phyloP scores from a whole-genome alignment of 306 rosid species.

The Rosa lucieae region DNA sequence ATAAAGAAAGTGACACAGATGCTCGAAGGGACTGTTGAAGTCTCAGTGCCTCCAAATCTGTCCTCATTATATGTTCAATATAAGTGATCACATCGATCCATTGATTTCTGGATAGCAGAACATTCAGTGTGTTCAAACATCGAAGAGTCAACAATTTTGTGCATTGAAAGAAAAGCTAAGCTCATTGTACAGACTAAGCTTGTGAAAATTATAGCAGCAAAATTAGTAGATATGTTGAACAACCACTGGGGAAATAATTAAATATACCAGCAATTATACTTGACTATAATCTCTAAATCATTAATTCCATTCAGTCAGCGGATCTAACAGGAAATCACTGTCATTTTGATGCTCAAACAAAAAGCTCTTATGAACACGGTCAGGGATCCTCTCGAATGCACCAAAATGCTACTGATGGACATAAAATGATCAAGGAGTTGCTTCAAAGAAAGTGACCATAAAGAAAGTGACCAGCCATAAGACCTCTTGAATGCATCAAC shows the following conservation, averaged over 20 bases:
- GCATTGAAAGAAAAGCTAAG: too few relatives aligned
- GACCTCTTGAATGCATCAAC: too few relatives aligned
- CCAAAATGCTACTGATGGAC: too few relatives aligned
- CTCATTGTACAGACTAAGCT: background rate
- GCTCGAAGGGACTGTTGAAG: conserved; percentile 35
- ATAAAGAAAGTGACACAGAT: conserved; percentile 24
- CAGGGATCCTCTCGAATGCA: too few relatives aligned
- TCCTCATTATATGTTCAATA: background rate
- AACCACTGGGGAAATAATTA: background rate
- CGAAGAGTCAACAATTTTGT: too few relatives aligned
- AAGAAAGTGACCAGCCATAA: too few relatives aligned
- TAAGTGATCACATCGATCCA: background rate
- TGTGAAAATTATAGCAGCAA: background rate
- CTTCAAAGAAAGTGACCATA: too few relatives aligned
- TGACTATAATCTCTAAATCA: background rate
- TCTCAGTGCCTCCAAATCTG: conserved; percentile 27
- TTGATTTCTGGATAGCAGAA: too few relatives aligned
- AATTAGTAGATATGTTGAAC: background rate
- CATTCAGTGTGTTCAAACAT: too few relatives aligned
- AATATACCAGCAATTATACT: background rate
- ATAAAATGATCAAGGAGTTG: too few relatives aligned
- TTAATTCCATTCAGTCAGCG: background rate
- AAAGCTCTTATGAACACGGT: background rate
- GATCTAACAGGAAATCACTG: background rate
- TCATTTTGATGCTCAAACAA: background rate